phyloP scores from a whole-genome alignment of 1,284 basidiomycete species.

The Neolentinus lepideus region DNA sequence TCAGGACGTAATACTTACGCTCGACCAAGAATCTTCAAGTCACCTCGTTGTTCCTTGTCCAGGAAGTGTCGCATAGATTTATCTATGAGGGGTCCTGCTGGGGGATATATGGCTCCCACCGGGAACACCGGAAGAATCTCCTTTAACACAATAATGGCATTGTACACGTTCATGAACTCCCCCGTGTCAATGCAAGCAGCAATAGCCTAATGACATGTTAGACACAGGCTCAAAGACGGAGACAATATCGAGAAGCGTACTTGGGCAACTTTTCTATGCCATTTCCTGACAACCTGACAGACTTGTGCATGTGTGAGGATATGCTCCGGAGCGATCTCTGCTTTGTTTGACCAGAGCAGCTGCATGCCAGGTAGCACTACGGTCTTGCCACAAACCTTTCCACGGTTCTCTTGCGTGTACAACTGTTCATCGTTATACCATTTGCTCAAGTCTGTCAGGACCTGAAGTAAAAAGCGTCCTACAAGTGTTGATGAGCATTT shows the following conservation, averaged over 20 bases:
- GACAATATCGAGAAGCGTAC: constrained; percentile 27
- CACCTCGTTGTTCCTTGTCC: constrained; percentile 71
- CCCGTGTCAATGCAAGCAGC: constrained; percentile 60
- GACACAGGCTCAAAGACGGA: neutral
- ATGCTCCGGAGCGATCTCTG: constrained; percentile 37
- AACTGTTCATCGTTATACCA: constrained; percentile 72
- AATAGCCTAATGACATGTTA: constrained; percentile 39
- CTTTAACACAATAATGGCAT: constrained; percentile 84
- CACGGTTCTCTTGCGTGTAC: constrained; percentile 61
- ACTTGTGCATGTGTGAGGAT: constrained; percentile 68
- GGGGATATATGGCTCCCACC: constrained; percentile 45
- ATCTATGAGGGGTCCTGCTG: constrained; percentile 53
- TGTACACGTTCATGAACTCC: constrained; percentile 95
- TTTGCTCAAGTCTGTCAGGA: constrained; percentile 67
- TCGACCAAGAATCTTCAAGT: constrained; percentile 74
- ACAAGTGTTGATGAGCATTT: neutral
- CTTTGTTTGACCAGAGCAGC: constrained; percentile 40
- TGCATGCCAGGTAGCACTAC: constrained; percentile 63
- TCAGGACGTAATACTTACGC: constrained; percentile 44
- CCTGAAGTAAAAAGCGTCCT: constrained; percentile 82
- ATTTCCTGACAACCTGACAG: constrained; percentile 69
- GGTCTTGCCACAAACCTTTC: constrained; percentile 57
- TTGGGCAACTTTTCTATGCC: constrained; percentile 69
- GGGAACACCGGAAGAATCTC: constrained; percentile 88
- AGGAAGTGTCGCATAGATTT: constrained; percentile 62